phyloP scores from a whole-genome alignment of 202 grass and related monocot genomes.

The Musa balbisiana region DNA sequence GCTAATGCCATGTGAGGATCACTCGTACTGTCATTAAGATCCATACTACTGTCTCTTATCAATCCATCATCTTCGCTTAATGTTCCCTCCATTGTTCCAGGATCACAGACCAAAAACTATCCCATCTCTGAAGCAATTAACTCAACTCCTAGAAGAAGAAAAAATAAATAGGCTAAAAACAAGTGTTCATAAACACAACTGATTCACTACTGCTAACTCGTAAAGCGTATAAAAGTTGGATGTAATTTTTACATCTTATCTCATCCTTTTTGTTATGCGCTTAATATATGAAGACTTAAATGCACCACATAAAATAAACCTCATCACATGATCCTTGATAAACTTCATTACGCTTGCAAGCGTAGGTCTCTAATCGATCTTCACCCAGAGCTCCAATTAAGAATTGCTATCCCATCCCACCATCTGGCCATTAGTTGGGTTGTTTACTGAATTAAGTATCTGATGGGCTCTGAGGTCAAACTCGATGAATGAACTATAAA shows the following conservation, averaged over 20 bases:
- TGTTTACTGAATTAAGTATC: neutral
- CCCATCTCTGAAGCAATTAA: neutral
- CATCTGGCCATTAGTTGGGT: neutral
- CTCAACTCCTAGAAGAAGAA: neutral
- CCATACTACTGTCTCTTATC: conserved; percentile 24
- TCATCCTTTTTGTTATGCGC: too few relatives aligned
- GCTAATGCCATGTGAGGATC: conserved; percentile 18
- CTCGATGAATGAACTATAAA: neutral
- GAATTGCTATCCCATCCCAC: neutral
- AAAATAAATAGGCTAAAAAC: neutral
- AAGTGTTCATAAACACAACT: neutral
- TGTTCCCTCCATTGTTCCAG: conserved; percentile 24
- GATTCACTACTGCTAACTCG: neutral
- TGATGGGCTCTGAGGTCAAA: neutral
- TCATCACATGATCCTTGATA: neutral
- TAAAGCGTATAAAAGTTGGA: neutral
- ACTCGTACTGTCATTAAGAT: conserved; percentile 18
- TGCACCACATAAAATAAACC: neutral
- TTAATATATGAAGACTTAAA: too few relatives aligned
- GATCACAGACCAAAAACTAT: neutral
- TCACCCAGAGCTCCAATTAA: neutral
- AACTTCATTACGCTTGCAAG: neutral
- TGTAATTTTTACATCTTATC: too few relatives aligned
- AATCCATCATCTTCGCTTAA: conserved; percentile 25
- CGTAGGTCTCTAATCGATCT: neutral